phyloP scores from a whole-genome alignment of 805 yeast genomes.

The Starmera dryadoides region DNA sequence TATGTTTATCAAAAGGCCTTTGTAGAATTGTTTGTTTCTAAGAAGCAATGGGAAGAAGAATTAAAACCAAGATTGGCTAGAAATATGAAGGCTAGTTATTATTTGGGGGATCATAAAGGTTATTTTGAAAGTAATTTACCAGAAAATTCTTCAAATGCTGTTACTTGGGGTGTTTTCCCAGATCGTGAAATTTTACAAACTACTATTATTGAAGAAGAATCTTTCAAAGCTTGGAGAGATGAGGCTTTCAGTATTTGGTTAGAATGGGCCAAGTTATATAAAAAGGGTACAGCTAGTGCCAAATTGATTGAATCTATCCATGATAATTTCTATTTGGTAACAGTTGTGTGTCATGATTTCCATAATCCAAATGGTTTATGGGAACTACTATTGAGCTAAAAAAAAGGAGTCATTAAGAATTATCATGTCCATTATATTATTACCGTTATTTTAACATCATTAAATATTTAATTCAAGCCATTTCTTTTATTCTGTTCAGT shows the following conservation, averaged over 20 bases:
- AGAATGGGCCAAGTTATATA: constrained; percentile 86
- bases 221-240: constrained; percentile 93
- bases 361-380: constrained; percentile 68
- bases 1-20: constrained; percentile 87
- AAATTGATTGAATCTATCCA: constrained; percentile 54
- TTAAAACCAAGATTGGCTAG: constrained; percentile 44
- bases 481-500: constrained; percentile 11
- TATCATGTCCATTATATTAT: constrained; percentile 3
- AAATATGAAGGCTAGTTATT: constrained; percentile 58
- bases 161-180: constrained; percentile 98
- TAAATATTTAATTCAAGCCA: constrained; percentile 20
- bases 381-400: constrained; percentile 41
- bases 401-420: background rate
- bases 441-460: no score
- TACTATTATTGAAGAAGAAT: constrained; percentile 85
- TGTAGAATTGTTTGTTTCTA: constrained; percentile 82
- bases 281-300: constrained; percentile 41
- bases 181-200: constrained; percentile 85
- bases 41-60: constrained; percentile 53
- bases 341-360: constrained; percentile 82
- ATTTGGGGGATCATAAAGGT: constrained; percentile 58
- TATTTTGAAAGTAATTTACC: constrained; percentile 55
- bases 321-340: constrained; percentile 65
- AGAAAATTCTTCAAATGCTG: constrained; percentile 59
- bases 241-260: constrained; percentile 89